A percentile compares a stretch with the other conserved stretches of the same genome.
phyloP scores from a whole-genome alignment of 2,329 filamentous ascomycete species.

The Clarireedia monteithiana region DNA sequence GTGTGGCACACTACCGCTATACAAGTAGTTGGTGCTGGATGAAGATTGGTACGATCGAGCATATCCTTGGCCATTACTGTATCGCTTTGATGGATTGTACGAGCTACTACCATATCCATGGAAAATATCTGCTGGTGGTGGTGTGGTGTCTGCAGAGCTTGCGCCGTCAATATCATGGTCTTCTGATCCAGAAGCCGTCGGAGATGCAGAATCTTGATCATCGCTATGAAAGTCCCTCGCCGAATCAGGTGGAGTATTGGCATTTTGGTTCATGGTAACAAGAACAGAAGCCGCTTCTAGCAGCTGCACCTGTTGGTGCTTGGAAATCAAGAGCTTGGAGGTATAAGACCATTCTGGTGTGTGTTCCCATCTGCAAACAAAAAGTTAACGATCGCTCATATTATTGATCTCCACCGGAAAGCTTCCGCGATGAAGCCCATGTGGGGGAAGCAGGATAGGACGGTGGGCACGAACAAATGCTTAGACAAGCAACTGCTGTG shows the following conservation, averaged over 20 bases:
- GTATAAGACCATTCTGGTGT: constrained; percentile 96
- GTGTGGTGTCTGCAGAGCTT: constrained; percentile 89
- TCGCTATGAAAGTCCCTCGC: constrained; percentile 63
- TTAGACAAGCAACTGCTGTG: constrained; percentile 99
- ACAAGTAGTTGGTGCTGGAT: constrained; percentile 44
- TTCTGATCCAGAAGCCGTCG: constrained; percentile 72
- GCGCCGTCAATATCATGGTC: constrained; percentile 62
- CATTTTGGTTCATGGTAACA: constrained; percentile 73
- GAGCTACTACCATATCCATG: constrained; percentile 37
- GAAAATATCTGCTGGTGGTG: constrained; percentile 61
- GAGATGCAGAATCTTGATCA: constrained; percentile 73
- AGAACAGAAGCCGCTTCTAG: constrained; percentile 95
- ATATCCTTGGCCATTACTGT: constrained; percentile 49
- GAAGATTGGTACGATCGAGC: constrained; percentile 78
- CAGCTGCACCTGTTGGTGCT: constrained; percentile 97
- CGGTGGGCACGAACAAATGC: constrained; percentile 90
- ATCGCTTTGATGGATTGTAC: constrained; percentile 45
- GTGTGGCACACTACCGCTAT: constrained; percentile 45
- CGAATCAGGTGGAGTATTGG: constrained; percentile 54
- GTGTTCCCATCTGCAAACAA: constrained; percentile 83
- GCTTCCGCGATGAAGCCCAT: constrained; percentile 34
- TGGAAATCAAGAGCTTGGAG: constrained; percentile 95
- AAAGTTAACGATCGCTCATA: constrained; percentile 29
- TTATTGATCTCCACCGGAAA: constrained; percentile 27
- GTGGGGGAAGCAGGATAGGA: constrained; percentile 31